Evolutionary conservation across 2,329 filamentous ascomycete genomes (phyloP).

Genomic region (Arthrobotrys musiformis): DNA sequence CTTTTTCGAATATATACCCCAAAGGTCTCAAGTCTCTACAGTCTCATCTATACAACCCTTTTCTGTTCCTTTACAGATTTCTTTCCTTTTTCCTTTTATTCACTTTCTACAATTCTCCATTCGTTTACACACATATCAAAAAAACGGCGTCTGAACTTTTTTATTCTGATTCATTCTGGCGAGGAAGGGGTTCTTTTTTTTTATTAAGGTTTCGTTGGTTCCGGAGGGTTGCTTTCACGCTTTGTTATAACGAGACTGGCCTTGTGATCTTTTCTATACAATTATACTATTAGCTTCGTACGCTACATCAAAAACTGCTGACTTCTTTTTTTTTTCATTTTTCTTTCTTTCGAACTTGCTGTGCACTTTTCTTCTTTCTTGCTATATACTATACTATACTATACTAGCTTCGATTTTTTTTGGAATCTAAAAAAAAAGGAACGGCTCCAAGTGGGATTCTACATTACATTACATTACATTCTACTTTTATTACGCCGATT

Average conservation of each 20-base stretch:
- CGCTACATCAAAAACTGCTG: slow-evolving; percentile 15
- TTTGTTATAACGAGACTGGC: slow-evolving; percentile 28
- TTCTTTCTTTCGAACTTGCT: no score
- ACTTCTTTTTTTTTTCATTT: no score
- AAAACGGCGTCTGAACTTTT: slow-evolving; percentile 13
- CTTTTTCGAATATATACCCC: slow-evolving; percentile 42
- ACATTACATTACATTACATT: not conserved
- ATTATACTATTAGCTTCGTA: slow-evolving; percentile 21
- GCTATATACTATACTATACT: not conserved
- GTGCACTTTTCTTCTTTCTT: not conserved
- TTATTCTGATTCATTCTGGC: slow-evolving; percentile 7
- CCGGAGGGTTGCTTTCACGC: slow-evolving; percentile 5
- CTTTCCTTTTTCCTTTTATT: not conserved
- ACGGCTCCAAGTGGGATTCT: not conserved
- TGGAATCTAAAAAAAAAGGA: not conserved
- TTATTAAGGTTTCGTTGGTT: slow-evolving; percentile 8
- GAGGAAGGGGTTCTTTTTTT: slow-evolving; percentile 23
- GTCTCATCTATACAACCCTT: slow-evolving; percentile 13
- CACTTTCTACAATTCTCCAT: not conserved
- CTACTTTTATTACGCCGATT: no score
- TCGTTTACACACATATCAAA: not conserved
- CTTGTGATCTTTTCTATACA: slow-evolving; percentile 22
- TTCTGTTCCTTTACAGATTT: slow-evolving; percentile 2
- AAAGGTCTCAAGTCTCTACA: slow-evolving; percentile 17
- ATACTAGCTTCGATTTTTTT: not conserved